phyloP scores from a whole-genome alignment of 176 grass and related monocot genomes.

The Sorghum bicolor region Sorghum_bicolor_NCBIv3 NC_012873.2:59121001-59121500 shows the following conservation, averaged over 20 bases:
- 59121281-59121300: slow-evolving; percentile 95
- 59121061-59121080: slow-evolving; percentile 93
- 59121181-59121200: background rate
- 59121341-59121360: background rate
- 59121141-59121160: background rate
- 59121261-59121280: slow-evolving; percentile 93
- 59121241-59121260: slow-evolving; percentile 96
- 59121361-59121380: background rate
- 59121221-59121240: slow-evolving; percentile 88
- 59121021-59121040: slow-evolving; percentile 98
- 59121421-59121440: background rate
- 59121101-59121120: slow-evolving; percentile 93
- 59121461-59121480: background rate
- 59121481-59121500: background rate
- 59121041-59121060: slow-evolving; percentile 87
- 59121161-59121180: slow-evolving; percentile 13
- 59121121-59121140: slow-evolving; percentile 45
- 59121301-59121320: slow-evolving; percentile 7
- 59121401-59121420: background rate
- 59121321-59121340: background rate
- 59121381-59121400: slow-evolving; percentile 4
- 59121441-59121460: background rate
- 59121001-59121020: slow-evolving; percentile 93
- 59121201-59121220: slow-evolving; percentile 35
- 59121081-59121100: slow-evolving; percentile 93